A percentile compares a stretch with the other conserved stretches of the same genome.
phyloP scores from a whole-genome alignment of 352 stramenopile species.

The Phytophthora fragariaefolia region DNA sequence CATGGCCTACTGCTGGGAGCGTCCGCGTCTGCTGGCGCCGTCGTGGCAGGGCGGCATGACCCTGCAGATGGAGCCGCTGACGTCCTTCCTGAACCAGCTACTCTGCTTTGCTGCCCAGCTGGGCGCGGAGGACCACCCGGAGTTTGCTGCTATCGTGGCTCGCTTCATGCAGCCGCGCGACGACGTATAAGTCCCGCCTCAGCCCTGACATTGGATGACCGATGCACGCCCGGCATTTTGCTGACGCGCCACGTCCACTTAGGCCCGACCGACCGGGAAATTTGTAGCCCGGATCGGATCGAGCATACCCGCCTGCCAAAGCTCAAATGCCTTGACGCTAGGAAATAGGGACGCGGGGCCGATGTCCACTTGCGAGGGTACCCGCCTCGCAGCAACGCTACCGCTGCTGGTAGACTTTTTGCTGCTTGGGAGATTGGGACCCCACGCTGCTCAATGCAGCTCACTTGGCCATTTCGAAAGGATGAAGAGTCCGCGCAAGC shows the following conservation, averaged over 20 bases:
- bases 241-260: conserved; percentile 27
- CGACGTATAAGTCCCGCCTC: conserved; percentile 24
- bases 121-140: conserved; percentile 29
- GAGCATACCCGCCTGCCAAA: conserved; percentile 34
- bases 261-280: conserved; percentile 13
- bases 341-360: conserved; percentile 37
- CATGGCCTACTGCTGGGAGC: conserved; percentile 45
- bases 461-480: conserved; percentile 25
- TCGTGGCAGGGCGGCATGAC: conserved; percentile 43
- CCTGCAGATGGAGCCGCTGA: conserved; percentile 40
- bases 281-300: conserved; percentile 7
- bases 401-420: background rate
- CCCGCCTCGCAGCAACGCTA: conserved; percentile 25
- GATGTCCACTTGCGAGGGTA: conserved; percentile 34
- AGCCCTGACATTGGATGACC: conserved; percentile 11
- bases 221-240: conserved; percentile 30
- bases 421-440: conserved; percentile 32
- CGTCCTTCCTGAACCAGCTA: conserved; percentile 43
- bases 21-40: conserved; percentile 37
- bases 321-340: conserved; percentile 11
- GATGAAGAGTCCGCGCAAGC: conserved; percentile 31
- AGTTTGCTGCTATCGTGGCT: conserved; percentile 35
- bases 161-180: conserved; percentile 41
- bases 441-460: conserved; percentile 38
- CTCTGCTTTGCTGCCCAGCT: conserved; percentile 36